These are phyloP conservation scores for Hemisphaericaspora subhashii DNA, from an alignment of 1,139 yeast species.

Conservation along the genomic window DNA sequence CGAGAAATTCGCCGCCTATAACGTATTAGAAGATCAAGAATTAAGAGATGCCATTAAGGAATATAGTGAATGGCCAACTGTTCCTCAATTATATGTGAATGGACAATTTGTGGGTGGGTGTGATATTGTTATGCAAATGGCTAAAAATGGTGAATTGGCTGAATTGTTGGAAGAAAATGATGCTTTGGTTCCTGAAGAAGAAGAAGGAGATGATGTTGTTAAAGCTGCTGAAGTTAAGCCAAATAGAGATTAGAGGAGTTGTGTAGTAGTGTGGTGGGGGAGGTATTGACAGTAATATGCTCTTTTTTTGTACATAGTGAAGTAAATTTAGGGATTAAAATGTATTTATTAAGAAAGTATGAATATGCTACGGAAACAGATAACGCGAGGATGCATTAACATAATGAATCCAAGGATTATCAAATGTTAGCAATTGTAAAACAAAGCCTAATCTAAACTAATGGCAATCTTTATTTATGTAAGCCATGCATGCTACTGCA, in stretches of 20 bases:
- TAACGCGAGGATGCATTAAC: no score
- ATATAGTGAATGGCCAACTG: conserved; percentile 93
- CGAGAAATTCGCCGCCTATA: conserved; percentile 91
- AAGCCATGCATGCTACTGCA: no score
- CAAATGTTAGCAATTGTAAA: no score
- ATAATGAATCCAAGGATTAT: no score
- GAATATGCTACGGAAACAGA: no score
- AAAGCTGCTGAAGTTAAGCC: conserved; percentile 41
- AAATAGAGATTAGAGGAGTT: conserved; percentile 10
- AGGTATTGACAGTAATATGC: background rate
- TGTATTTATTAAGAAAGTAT: no score
- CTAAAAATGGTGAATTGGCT: conserved; percentile 85
- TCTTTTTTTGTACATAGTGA: background rate
- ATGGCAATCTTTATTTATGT: no score
- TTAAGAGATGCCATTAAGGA: conserved; percentile 93
- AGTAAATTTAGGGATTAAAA: no score
- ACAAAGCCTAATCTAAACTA: no score
- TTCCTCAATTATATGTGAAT: conserved; percentile 70
- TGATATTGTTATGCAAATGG: conserved; percentile 91
- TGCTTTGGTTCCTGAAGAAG: conserved; percentile 74
- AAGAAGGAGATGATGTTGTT: conserved; percentile 24
- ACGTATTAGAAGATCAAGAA: conserved; percentile 92
- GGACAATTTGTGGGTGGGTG: conserved; percentile 96
- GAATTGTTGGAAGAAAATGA: conserved; percentile 77
- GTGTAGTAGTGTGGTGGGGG: background rate